Base-by-base conservation (phyloP, 2,329 filamentous ascomycete genomes). In the Fusarium luffae region DNA sequence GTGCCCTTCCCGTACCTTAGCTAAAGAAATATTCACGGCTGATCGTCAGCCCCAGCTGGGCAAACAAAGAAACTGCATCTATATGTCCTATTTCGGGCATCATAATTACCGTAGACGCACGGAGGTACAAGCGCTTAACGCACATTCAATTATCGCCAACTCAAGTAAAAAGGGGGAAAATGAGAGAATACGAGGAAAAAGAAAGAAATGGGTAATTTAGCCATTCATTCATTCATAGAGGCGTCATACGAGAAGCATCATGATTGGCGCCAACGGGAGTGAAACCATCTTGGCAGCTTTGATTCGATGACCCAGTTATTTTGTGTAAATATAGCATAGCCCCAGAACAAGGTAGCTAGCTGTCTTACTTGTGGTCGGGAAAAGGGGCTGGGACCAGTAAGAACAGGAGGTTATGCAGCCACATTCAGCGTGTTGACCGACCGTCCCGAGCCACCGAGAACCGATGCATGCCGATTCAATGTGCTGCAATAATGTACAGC, bases 231-330 rank as follows among this genome's bases (percentile, higher is more conserved):
- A 32, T 34, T 23, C 42, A 65, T 34, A 23, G 23, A 14, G 27
- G 23, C 21, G 56, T 50, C 67, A 63, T 68, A 68, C 67, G 67
- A 69, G 42, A 28, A 18, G 37, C 10, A n/a, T 23, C 70, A 19
- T 68, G 67, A 70, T 69, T 69, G 67, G 67, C n/a, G 30, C 62
- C 66, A 69, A 70, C 66, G 28, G 28, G 28, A 30, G 28, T 30
- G 28, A 30, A 30, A 30, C 28, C 28, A 7, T 30, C 12, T 30
- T 30, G 13, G 13, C 28, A 27, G 23, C 18, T 41, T 18, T 14
- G 19, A 37, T 37, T 37, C 34, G 34, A 37, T n/a, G 34, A 37
- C 34, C 34, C 34, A 37, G 34, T 37, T 37, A 49, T 12, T 32
- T 23, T 25, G 42, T 52, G 44, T 56, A 56, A 56, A 56, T 66